These are phyloP conservation scores for Colletotrichum sp. DNA, from an alignment of 2,329 filamentous ascomycete species.

Conservation along the genomic window DNA sequence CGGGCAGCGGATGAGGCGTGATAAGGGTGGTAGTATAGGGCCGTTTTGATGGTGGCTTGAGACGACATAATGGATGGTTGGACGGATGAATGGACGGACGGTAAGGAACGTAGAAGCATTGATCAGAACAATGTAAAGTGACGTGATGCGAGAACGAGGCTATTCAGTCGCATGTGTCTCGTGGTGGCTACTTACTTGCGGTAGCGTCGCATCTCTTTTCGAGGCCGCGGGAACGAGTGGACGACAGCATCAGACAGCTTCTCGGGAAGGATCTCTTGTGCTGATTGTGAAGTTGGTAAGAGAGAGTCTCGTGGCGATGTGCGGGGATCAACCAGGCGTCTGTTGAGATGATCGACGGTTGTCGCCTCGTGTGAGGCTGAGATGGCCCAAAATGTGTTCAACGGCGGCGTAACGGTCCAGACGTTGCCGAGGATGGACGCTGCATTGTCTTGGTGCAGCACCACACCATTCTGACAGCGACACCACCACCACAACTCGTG, in stretches of 20 bases:
- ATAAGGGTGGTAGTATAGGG: background rate
- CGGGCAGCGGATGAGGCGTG: background rate
- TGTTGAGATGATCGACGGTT: constrained; percentile 15
- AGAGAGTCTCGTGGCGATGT: constrained; percentile 4
- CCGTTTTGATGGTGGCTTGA: background rate
- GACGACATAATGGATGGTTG: background rate
- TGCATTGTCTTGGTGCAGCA: background rate
- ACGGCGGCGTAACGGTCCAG: background rate
- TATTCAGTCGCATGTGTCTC: background rate
- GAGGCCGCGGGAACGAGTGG: constrained; percentile 2
- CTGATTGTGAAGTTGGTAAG: background rate
- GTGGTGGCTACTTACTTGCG: background rate
- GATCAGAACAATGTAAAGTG: background rate
- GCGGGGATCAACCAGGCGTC: constrained; percentile 13
- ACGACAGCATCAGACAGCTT: background rate
- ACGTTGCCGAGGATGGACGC: background rate
- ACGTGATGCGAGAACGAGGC: constrained; percentile 4
- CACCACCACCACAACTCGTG: background rate
- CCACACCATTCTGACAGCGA: background rate
- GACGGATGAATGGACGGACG: background rate
- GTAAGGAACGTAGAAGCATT: background rate
- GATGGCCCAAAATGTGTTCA: constrained; percentile 8
- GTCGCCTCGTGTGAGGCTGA: constrained; percentile 16
- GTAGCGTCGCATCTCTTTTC: background rate
- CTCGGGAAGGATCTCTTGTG: background rate